Evolutionary conservation across 495 filamentous ascomycete species (phyloP).

Genomic region (Penicillium angulare): DNA sequence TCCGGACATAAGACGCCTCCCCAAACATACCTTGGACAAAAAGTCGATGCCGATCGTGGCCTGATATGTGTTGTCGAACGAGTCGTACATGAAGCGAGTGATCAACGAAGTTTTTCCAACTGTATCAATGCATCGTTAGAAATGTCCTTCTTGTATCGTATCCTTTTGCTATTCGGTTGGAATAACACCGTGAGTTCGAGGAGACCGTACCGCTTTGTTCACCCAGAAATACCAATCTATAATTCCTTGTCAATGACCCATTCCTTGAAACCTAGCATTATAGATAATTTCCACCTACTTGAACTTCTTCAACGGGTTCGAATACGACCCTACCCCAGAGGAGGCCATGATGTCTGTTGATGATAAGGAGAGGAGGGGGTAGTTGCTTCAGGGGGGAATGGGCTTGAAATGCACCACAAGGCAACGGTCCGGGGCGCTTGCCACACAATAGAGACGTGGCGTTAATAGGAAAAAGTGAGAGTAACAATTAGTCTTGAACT

Average conservation of each 20-base stretch:
- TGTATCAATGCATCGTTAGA: conserved; percentile 38
- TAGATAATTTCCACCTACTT: conserved; percentile 59
- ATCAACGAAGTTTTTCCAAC: conserved; percentile 98
- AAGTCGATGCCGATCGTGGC: conserved; percentile 99
- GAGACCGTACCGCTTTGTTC: conserved; percentile 84
- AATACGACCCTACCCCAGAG: conserved; percentile 79
- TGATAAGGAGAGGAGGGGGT: conserved; percentile 14
- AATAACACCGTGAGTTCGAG: neutral
- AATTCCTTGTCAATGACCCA: conserved; percentile 14
- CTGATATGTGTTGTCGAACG: conserved; percentile 99
- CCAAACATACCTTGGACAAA: conserved; percentile 76
- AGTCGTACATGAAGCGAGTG: conserved; percentile 99
- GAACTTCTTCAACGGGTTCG: conserved; percentile 99
- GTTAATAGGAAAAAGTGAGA: neutral
- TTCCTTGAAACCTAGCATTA: neutral
- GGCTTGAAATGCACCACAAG: conserved; percentile 2
- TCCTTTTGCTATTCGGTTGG: neutral
- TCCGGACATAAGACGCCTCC: neutral
- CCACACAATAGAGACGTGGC: neutral
- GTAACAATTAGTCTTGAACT: neutral
- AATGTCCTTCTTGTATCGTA: neutral
- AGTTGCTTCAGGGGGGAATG: conserved; percentile 17
- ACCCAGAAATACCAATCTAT: conserved; percentile 90
- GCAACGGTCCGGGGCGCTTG: neutral
- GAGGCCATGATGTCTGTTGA: conserved; percentile 48